Evolutionary conservation across 2,329 filamentous ascomycete species (phyloP).

Genomic region (Penicillium crustosum): DNA sequence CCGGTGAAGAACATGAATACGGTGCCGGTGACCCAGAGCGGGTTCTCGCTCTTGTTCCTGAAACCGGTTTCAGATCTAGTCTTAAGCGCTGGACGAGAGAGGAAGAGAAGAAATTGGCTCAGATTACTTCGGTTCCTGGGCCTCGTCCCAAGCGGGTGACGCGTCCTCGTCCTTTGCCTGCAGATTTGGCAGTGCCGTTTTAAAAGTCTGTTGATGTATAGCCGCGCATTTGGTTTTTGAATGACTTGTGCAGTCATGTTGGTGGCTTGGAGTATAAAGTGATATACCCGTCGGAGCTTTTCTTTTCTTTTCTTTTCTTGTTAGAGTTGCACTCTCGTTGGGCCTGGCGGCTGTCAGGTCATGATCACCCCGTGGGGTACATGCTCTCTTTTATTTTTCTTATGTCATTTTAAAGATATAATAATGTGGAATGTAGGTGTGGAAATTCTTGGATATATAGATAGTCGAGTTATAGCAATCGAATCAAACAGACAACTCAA

Average conservation of each 20-base stretch:
- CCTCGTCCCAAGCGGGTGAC: not conserved
- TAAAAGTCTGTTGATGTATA: not conserved
- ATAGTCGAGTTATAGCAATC: conserved; percentile 4
- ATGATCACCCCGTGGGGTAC: not conserved
- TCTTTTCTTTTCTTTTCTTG: no score
- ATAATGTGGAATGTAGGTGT: not conserved
- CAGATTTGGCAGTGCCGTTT: not conserved
- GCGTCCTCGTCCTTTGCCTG: not conserved
- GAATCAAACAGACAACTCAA: conserved; percentile 1
- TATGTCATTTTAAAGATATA: not conserved
- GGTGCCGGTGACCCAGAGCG: conserved; percentile 27
- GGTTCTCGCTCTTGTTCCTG: conserved; percentile 23
- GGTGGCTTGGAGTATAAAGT: not conserved
- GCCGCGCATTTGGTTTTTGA: not conserved
- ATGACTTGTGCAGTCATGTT: not conserved
- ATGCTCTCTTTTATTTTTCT: not conserved
- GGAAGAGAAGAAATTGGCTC: conserved; percentile 11
- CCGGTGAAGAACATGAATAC: conserved; percentile 31
- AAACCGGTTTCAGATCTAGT: conserved; percentile 10
- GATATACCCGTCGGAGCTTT: not conserved
- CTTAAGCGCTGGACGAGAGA: conserved; percentile 18
- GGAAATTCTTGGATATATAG: conserved; percentile 12
- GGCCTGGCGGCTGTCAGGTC: not conserved
- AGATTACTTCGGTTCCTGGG: conserved; percentile 9
- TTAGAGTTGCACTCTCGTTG: not conserved